Evolutionary conservation across 306 rosid genomes (phyloP).

Genomic region (Casuarina cunninghamiana): DNA sequence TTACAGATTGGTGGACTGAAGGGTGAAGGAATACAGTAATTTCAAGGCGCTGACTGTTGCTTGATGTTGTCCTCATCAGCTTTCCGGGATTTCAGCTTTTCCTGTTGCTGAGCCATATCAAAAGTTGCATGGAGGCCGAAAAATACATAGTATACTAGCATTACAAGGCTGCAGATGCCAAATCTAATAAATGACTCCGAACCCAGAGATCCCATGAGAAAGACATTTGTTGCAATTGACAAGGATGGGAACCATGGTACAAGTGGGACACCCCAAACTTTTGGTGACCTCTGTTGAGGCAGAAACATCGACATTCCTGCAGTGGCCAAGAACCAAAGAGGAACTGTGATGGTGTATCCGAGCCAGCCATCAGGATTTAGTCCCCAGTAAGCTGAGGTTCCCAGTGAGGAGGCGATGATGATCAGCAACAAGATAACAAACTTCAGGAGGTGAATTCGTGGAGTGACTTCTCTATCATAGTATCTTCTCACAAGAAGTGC

Average conservation of each 20-base stretch:
- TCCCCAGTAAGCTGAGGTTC: constrained; percentile 70
- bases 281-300: constrained; percentile 63
- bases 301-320: constrained; percentile 49
- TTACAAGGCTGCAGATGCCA: constrained; percentile 58
- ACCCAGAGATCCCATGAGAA: constrained; percentile 73
- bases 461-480: constrained; percentile 60
- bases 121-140: constrained; percentile 84
- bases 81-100: constrained; percentile 31
- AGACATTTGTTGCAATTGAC: constrained; percentile 67
- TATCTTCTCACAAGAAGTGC: constrained; percentile 84
- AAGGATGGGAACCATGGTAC: constrained; percentile 84
- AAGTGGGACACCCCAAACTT: constrained; percentile 81
- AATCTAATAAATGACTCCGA: constrained; percentile 58
- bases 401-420: constrained; percentile 70
- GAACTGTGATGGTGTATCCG: constrained; percentile 55
- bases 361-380: constrained; percentile 54
- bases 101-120: constrained; percentile 66
- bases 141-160: constrained; percentile 63
- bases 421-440: constrained; percentile 48
- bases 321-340: constrained; percentile 69
- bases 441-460: constrained; percentile 41
- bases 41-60: constrained; percentile 39
- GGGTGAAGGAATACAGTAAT: constrained; percentile 11
- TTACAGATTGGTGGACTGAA: not conserved
- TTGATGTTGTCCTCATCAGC: constrained; percentile 19